Conservation (phyloP, 1,284 basidiomycete species). For the Ceratobasidium sp. region DNA sequence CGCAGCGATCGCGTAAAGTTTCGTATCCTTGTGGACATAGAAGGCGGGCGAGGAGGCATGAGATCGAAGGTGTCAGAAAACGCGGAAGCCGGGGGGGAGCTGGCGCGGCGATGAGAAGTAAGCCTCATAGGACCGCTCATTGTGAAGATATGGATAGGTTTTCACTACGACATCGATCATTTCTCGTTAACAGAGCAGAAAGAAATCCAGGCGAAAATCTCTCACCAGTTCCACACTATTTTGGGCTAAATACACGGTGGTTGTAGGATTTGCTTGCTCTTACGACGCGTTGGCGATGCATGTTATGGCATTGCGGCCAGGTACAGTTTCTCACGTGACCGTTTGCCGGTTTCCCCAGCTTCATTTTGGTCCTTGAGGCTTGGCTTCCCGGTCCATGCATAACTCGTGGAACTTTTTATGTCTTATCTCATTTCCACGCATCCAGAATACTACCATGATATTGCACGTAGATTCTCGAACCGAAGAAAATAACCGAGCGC, state of each 20-base stretch:
- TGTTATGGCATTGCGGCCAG: slow-evolving; percentile 6
- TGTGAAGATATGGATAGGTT: background rate
- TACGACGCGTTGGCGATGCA: slow-evolving; percentile 7
- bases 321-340: too few species aligned
- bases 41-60: slow-evolving; percentile 19
- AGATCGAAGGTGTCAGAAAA: slow-evolving; percentile 37
- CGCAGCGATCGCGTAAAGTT: slow-evolving; percentile 30
- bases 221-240: background rate
- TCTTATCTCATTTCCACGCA: too few species aligned
- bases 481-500: too few species aligned
- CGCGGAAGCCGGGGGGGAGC: slow-evolving; percentile 27
- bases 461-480: too few species aligned
- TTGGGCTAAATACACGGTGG: background rate
- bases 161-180: background rate
- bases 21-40: background rate
- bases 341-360: too few species aligned
- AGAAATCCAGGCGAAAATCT: slow-evolving; percentile 2
- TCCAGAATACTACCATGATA: too few species aligned
- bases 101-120: slow-evolving; percentile 30
- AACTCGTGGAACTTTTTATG: too few species aligned
- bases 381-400: too few species aligned
- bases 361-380: too few species aligned
- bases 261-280: slow-evolving; percentile 11
- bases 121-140: slow-evolving; percentile 24
- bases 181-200: background rate